phyloP scores from a whole-genome alignment of 169 alveolate species.

The Cyclospora cayetanensis region DNA sequence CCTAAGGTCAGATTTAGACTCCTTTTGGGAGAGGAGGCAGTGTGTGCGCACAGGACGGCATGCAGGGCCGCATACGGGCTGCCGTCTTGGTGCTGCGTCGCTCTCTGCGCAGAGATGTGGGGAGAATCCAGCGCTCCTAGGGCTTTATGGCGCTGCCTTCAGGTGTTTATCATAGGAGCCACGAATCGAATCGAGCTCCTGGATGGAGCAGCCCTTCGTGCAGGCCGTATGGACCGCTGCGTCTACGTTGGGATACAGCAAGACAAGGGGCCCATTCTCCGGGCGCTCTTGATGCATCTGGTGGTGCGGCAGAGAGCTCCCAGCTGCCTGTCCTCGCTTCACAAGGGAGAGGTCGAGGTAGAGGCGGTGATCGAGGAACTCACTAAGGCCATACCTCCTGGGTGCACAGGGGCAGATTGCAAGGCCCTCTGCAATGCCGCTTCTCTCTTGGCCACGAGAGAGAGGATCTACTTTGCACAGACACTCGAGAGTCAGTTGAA shows the following conservation, averaged over 20 bases:
- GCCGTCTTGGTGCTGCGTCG: background rate
- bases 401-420: slow-evolving; percentile 70
- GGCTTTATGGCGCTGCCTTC: background rate
- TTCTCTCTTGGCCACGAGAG: slow-evolving; percentile 4
- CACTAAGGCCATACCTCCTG: background rate
- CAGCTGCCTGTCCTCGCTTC: background rate
- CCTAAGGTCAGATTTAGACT: slow-evolving; percentile 57
- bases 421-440: slow-evolving; percentile 37
- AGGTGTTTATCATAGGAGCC: slow-evolving; percentile 94
- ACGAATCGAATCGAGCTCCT: slow-evolving; percentile 95
- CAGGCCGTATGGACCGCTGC: slow-evolving; percentile 91
- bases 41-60: background rate
- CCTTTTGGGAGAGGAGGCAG: too few relatives aligned
- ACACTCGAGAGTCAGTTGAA: background rate
- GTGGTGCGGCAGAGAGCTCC: background rate
- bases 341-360: background rate
- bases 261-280: slow-evolving; percentile 75
- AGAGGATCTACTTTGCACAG: background rate
- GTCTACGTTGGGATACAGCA: slow-evolving; percentile 76
- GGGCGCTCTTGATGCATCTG: slow-evolving; percentile 68
- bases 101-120: background rate
- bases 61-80: background rate
- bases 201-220: slow-evolving; percentile 94
- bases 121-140: background rate
- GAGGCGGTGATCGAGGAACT: background rate